These are phyloP conservation scores for Simmondsia chinensis DNA, from an alignment of 148 eudicot species.

Conservation along the genomic window DNA sequence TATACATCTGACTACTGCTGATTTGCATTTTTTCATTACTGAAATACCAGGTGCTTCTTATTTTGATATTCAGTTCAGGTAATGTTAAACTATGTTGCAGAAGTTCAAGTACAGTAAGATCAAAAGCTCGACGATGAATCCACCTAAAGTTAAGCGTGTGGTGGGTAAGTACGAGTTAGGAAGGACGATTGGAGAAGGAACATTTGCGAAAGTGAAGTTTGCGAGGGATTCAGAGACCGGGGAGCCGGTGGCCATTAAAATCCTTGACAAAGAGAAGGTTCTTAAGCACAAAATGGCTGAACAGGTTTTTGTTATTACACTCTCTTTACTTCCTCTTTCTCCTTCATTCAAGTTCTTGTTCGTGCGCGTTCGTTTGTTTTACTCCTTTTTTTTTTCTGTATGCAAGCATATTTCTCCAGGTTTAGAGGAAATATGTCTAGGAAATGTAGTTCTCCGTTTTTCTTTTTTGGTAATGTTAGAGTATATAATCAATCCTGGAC, in stretches of 20 bases:
- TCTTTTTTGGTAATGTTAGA: too few relatives aligned
- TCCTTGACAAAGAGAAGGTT: conserved; percentile 91
- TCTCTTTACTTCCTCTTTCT: conserved; percentile 2
- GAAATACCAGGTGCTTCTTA: neutral
- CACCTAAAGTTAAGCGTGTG: conserved; percentile 57
- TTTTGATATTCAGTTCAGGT: neutral
- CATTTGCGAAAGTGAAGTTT: conserved; percentile 92
- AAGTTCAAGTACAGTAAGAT: conserved; percentile 5
- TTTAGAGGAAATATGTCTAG: too few relatives aligned
- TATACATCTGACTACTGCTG: too few relatives aligned
- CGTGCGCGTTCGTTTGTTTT: neutral
- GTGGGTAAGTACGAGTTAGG: conserved; percentile 92
- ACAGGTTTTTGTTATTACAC: conserved; percentile 62
- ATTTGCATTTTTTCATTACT: too few relatives aligned
- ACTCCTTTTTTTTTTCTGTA: neutral
- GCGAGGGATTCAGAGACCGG: conserved; percentile 81
- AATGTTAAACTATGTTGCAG: neutral
- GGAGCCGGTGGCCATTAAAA: conserved; percentile 83
- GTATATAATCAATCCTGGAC: too few relatives aligned
- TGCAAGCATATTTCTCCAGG: too few relatives aligned
- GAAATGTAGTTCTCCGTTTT: too few relatives aligned
- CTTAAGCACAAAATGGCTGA: conserved; percentile 92
- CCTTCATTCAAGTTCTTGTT: neutral
- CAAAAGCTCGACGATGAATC: conserved; percentile 31
- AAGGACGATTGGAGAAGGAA: conserved; percentile 95